Percentiles rank a stretch among this genome's conserved stretches.
Evolutionary conservation across 2,329 filamentous ascomycete species (phyloP).

Genomic region (Pseudocercospora fuligena): DNA sequence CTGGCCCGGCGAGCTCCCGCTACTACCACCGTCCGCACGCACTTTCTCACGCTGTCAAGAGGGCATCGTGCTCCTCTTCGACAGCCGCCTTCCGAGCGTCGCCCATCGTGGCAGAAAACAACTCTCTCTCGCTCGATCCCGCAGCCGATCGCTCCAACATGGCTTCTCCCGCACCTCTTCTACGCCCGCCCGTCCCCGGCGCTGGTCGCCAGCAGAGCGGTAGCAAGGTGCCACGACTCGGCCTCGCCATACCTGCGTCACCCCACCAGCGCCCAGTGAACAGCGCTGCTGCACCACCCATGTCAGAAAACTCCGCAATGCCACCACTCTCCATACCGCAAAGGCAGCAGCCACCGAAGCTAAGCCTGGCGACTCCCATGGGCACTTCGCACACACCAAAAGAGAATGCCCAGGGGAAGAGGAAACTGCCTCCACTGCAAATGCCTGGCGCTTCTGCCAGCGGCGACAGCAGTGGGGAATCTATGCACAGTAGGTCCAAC

Average conservation of each 20-base stretch:
- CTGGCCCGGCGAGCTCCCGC: not conserved
- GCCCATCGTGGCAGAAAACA: constrained; percentile 41
- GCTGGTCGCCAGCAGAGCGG: constrained; percentile 53
- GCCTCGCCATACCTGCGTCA: constrained; percentile 87
- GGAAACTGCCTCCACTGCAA: constrained; percentile 56
- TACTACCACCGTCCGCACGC: not conserved
- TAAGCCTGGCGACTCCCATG: constrained; percentile 87
- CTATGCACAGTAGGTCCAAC: constrained; percentile 79
- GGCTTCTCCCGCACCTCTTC: constrained; percentile 77
- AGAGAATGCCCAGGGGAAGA: constrained; percentile 38
- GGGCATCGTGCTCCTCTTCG: constrained; percentile 36
- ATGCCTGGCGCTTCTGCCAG: constrained; percentile 66
- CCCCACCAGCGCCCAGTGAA: constrained; percentile 78
- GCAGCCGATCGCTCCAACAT: constrained; percentile 55
- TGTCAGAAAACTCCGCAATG: constrained; percentile 42
- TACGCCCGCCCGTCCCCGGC: constrained; percentile 81
- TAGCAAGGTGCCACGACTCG: constrained; percentile 69
- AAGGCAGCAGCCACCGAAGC: constrained; percentile 73
- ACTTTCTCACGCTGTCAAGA: constrained; percentile 36
- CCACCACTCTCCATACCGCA: constrained; percentile 44
- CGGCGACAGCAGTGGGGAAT: constrained; percentile 72
- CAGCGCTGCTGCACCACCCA: constrained; percentile 41
- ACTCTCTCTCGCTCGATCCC: constrained; percentile 27
- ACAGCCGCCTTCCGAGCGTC: constrained; percentile 29
- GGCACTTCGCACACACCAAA: constrained; percentile 76